Evolutionary conservation across 106 monocot species (phyloP), one percentile per base, ranked within the genome.

Genomic region (Vanilla planifolia): DNA sequence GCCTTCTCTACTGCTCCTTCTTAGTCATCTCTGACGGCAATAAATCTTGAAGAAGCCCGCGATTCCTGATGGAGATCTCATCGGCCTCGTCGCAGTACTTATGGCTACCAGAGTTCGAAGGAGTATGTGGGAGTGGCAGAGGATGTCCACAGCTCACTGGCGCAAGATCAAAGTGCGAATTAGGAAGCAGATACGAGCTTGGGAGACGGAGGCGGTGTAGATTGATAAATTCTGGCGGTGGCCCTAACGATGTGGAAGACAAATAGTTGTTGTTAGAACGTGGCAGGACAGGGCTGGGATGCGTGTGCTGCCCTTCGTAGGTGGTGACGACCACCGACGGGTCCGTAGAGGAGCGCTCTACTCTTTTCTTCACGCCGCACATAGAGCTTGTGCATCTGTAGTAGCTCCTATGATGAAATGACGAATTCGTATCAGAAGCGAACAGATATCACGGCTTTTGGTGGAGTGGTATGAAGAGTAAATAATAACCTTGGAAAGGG

Each of bases 331-430:
- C 82, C 82, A 83, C 78, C 58, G 74, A 43, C 2, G 82, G 78
- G 55, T 83, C 82, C 30, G 77, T 78, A 21, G 74, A 77, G 1
- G 74, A 65, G 32, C 82, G 57, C 69, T 83, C 82, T 40, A 83
- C 74, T 10, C 82, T 56, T 61, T 83, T 83, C 78, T 83, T 83
- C 74, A 83, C 82, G 61, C 70, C 42, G 62, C 82, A 83, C 17
- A 70, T 78, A 16, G 77, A 74, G 41, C 63, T 73, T 11, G 78
- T 78, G 62, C 82, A 83, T 3, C 78, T 35, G 62, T 83, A 83
- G 68, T 83, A 83, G 55, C 82, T 78, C 77, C 82, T 83, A n/a
- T n/a, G n/a, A n/a, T n/a, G n/a, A n/a, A n/a, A n/a, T n/a, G 45
- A 8, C 22, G 36, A 43, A 22, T n/a, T n/a, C 41, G n/a, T n/a